These are phyloP conservation scores for Marchantia paleacea DNA, from an alignment of 225 moss, liverwort and hornwort genomes.

Conservation along the genomic window DNA sequence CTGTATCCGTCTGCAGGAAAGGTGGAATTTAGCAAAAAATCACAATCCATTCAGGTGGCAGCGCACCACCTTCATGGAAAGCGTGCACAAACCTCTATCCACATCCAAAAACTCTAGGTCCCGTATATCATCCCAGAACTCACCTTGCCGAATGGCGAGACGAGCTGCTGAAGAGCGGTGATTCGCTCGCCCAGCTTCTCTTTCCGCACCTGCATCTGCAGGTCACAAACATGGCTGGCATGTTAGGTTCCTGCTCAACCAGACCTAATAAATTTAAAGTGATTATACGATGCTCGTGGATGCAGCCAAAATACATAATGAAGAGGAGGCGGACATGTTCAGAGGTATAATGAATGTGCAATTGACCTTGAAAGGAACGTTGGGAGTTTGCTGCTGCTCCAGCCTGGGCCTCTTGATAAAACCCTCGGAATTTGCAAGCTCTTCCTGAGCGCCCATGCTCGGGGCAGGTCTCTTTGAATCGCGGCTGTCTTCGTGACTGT, in stretches of 20 bases:
- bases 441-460: constrained; percentile 20
- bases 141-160: constrained; percentile 57
- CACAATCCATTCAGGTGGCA: not conserved
- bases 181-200: constrained; percentile 54
- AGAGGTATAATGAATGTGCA: no score
- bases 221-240: not conserved
- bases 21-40: not conserved
- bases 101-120: not conserved
- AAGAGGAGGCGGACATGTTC: no score
- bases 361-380: constrained; percentile 43
- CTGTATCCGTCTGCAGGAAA: constrained; percentile 48
- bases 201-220: constrained; percentile 49
- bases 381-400: constrained; percentile 25
- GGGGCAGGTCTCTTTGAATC: constrained; percentile 34
- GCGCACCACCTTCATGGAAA: not conserved
- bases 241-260: not conserved
- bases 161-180: constrained; percentile 54
- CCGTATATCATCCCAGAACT: not conserved
- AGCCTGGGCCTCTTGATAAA: constrained; percentile 37
- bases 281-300: no score
- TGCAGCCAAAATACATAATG: no score
- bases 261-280: no score
- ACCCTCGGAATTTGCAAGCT: constrained; percentile 26
- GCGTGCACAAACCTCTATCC: no score
- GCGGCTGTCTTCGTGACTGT: constrained; percentile 29